These are phyloP conservation scores for Agrocybe chaxingu DNA, from an alignment of 768 basidiomycete genomes.

Conservation along the genomic window DNA sequence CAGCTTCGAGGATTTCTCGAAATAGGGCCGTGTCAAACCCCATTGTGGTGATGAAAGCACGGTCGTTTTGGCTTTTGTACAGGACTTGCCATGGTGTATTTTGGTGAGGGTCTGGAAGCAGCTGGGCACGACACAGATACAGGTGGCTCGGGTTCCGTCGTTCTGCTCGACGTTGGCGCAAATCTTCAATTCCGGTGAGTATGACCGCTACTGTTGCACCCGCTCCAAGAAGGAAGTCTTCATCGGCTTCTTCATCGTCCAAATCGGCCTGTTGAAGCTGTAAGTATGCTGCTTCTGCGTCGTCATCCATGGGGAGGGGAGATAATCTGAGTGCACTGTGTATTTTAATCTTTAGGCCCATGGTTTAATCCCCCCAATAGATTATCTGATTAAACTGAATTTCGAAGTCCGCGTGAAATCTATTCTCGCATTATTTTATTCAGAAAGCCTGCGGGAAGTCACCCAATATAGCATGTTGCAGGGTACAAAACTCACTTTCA, in stretches of 20 bases:
- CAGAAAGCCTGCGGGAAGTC: no score
- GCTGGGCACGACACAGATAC: slow-evolving; percentile 27
- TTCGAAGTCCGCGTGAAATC: no score
- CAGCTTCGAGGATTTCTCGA: slow-evolving; percentile 24
- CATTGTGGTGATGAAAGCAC: slow-evolving; percentile 45
- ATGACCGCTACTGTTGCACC: neutral
- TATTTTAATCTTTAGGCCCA: no score
- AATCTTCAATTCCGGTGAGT: slow-evolving; percentile 3
- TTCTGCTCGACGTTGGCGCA: neutral
- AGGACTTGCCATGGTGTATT: slow-evolving; percentile 35
- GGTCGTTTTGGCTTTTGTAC: slow-evolving; percentile 22
- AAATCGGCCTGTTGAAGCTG: no score
- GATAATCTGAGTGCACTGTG: no score
- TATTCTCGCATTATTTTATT: no score
- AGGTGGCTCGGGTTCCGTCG: slow-evolving; percentile 1
- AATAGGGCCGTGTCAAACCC: slow-evolving; percentile 37
- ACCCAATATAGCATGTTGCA: neutral
- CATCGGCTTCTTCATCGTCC: neutral
- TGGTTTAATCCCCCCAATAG: no score
- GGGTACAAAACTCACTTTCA: slow-evolving; percentile 8
- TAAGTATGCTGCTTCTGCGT: no score
- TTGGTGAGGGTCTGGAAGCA: slow-evolving; percentile 29
- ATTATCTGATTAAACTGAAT: no score
- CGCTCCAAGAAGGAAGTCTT: neutral
- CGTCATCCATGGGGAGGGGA: no score